Conservation (phyloP, 228 moss, liverwort and hornwort genomes). For the Sphagnum fallax region DNA sequence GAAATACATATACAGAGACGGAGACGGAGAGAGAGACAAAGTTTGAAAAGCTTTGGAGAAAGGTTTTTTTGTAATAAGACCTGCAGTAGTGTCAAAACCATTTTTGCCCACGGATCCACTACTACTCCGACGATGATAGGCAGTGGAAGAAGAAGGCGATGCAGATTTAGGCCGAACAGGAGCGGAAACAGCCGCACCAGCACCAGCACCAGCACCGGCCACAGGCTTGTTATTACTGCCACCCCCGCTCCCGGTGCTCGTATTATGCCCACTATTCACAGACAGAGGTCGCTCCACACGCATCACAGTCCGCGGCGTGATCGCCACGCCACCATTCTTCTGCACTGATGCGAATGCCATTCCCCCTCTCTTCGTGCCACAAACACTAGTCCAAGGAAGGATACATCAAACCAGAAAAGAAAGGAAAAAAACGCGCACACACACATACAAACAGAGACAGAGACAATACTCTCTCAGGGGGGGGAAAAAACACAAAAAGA, state of each 20-base stretch:
- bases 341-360: constrained; percentile 90
- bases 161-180: constrained; percentile 75
- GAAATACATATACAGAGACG: neutral
- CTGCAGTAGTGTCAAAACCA: constrained; percentile 44
- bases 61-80: constrained; percentile 10
- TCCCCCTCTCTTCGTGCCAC: neutral
- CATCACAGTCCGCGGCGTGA: constrained; percentile 57
- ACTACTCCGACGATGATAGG: constrained; percentile 42
- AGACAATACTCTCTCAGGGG: too few relatives aligned
- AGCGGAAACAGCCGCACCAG: constrained; percentile 41
- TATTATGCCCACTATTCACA: constrained; percentile 31
- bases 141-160: constrained; percentile 64
- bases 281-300: constrained; percentile 71
- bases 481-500: too few relatives aligned
- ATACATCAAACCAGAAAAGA: too few relatives aligned
- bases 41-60: neutral
- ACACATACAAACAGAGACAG: too few relatives aligned
- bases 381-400: too few relatives aligned
- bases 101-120: constrained; percentile 42
- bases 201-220: constrained; percentile 38
- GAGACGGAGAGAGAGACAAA: neutral
- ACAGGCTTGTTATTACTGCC: constrained; percentile 34
- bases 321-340: constrained; percentile 61
- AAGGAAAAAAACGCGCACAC: too few relatives aligned
- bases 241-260: constrained; percentile 15